phyloP scores from a whole-genome alignment of 441 rosid genomes.

The Adansonia madagascariensis region DNA sequence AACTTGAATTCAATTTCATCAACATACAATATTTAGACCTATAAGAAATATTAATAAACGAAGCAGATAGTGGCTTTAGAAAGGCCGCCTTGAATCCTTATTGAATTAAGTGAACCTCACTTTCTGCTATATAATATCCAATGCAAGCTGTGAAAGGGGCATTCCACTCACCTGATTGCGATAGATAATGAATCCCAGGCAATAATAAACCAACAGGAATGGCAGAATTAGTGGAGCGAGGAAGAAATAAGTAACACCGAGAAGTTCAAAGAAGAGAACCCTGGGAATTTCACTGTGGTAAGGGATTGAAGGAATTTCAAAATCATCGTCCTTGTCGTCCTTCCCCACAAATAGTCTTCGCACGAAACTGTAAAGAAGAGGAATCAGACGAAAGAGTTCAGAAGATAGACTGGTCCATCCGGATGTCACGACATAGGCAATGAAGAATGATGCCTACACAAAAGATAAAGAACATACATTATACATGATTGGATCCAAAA shows the following conservation, averaged over 20 bases:
- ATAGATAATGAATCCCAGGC: slow-evolving; percentile 79
- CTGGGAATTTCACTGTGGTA: slow-evolving; percentile 73
- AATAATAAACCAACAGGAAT: slow-evolving; percentile 78
- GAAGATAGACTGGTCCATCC: slow-evolving; percentile 95
- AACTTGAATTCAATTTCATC: slow-evolving; percentile 11
- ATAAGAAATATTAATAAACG: slow-evolving; percentile 24
- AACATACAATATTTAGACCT: background rate
- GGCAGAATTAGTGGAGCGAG: slow-evolving; percentile 96
- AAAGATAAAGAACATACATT: slow-evolving; percentile 30
- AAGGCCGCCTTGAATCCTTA: slow-evolving; percentile 27
- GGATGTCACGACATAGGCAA: slow-evolving; percentile 89
- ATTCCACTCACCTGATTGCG: slow-evolving; percentile 76
- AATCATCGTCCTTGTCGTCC: slow-evolving; percentile 49
- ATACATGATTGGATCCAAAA: slow-evolving; percentile 10
- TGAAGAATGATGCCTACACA: slow-evolving; percentile 83
- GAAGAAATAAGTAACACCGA: slow-evolving; percentile 88
- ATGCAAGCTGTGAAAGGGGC: slow-evolving; percentile 1
- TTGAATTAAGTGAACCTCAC: background rate
- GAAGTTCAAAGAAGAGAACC: slow-evolving; percentile 78
- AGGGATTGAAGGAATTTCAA: slow-evolving; percentile 72
- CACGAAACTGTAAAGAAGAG: slow-evolving; percentile 55
- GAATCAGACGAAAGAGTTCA: slow-evolving; percentile 71
- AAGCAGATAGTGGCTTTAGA: slow-evolving; percentile 30
- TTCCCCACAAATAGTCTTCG: slow-evolving; percentile 45
- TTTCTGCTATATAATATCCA: slow-evolving; percentile 10